Evolutionary conservation across 345 rosid genomes (phyloP).

Genomic region (Pelargonium nanum): DNA sequence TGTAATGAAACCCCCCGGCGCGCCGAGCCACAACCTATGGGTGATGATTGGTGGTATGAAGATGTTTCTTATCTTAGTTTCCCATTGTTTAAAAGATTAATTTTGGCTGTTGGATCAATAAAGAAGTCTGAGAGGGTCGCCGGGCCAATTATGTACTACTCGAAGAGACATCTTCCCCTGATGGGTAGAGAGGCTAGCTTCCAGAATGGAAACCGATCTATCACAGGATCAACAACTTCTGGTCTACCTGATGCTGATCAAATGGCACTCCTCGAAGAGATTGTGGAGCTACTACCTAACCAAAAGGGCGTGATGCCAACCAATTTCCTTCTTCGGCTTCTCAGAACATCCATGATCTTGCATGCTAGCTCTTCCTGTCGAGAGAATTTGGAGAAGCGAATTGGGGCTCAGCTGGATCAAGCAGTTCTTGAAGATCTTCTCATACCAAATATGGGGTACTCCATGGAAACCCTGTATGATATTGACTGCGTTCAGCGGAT

Average conservation of each 20-base stretch:
- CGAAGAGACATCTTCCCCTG: conserved; percentile 59
- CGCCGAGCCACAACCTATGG: conserved; percentile 24
- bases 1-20: too few species aligned
- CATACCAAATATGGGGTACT: conserved; percentile 68
- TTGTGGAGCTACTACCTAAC: conserved; percentile 59
- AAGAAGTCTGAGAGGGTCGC: conserved; percentile 45
- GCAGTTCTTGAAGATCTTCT: conserved; percentile 76
- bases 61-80: conserved; percentile 57
- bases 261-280: conserved; percentile 59
- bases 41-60: conserved; percentile 83
- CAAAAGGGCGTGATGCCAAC: conserved; percentile 47
- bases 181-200: conserved; percentile 47
- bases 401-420: conserved; percentile 65
- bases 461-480: conserved; percentile 74
- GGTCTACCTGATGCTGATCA: conserved; percentile 35
- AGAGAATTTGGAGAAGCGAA: conserved; percentile 57
- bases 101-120: conserved; percentile 41
- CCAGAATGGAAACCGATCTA: conserved; percentile 16
- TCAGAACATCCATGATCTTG: conserved; percentile 62
- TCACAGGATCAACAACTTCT: conserved; percentile 19
- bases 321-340: conserved; percentile 69
- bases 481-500: conserved; percentile 77
- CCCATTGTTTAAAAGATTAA: conserved; percentile 50
- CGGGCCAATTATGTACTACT: conserved; percentile 61
- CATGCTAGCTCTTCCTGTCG: conserved; percentile 43